phyloP scores from a whole-genome alignment of 2,329 filamentous ascomycete species.

The Ploettnerulaceae sp. region DNA sequence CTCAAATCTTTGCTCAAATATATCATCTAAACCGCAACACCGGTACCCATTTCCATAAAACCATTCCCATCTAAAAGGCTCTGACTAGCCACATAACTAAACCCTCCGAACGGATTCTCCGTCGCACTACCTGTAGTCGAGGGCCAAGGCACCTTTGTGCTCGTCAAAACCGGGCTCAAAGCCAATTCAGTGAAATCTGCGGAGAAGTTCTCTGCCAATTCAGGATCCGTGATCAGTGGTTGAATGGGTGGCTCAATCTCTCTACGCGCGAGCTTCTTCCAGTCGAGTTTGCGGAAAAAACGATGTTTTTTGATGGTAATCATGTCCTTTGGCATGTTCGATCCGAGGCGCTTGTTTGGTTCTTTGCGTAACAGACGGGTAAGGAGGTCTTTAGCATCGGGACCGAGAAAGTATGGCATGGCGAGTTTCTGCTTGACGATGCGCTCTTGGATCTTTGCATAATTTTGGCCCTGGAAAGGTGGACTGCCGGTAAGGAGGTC shows the following conservation, averaged over 20 bases:
- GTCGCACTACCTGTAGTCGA: conserved; percentile 13
- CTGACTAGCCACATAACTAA: conserved; percentile 35
- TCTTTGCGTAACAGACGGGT: conserved; percentile 89
- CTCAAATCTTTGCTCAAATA: not conserved
- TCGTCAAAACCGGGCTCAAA: conserved; percentile 64
- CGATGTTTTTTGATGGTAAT: conserved; percentile 82
- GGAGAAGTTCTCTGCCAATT: conserved; percentile 93
- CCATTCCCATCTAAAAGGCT: conserved; percentile 31
- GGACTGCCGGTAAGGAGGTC: conserved; percentile 90
- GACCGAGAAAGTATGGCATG: conserved; percentile 83
- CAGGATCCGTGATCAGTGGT: conserved; percentile 91
- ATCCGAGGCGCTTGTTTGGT: conserved; percentile 81
- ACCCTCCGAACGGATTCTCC: conserved; percentile 34
- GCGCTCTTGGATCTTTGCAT: conserved; percentile 92
- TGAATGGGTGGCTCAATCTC: conserved; percentile 86
- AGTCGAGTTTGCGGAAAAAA: conserved; percentile 96
- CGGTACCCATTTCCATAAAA: conserved; percentile 6
- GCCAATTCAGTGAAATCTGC: conserved; percentile 85
- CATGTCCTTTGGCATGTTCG: conserved; percentile 84
- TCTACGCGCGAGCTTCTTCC: conserved; percentile 76
- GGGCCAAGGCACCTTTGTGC: conserved; percentile 25
- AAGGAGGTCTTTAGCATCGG: conserved; percentile 90
- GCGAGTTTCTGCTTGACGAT: conserved; percentile 89
- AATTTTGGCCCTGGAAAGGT: conserved; percentile 85
- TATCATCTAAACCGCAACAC: not conserved